These are phyloP conservation scores for Pythium aquatile DNA, from an alignment of 352 stramenopile species.

Conservation along the genomic window DNA sequence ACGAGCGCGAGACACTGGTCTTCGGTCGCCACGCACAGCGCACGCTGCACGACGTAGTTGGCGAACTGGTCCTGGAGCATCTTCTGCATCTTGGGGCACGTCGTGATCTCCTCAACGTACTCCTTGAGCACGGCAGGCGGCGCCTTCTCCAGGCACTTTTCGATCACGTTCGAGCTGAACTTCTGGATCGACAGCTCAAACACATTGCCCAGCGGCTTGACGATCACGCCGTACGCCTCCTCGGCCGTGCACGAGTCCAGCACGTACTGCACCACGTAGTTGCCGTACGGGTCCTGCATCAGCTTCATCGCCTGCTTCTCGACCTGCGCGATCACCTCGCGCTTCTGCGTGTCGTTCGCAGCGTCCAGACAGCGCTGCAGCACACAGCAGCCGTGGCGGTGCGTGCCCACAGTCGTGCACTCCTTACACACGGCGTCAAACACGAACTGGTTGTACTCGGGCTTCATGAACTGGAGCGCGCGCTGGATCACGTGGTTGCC, in stretches of 20 bases:
- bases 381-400: conserved; percentile 97
- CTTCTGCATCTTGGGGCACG: conserved; percentile 87
- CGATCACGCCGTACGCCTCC: conserved; percentile 78
- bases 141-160: conserved; percentile 97
- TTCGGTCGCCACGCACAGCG: conserved; percentile 93
- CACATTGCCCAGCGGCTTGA: conserved; percentile 90
- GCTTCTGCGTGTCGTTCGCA: conserved; percentile 85
- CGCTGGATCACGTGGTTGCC: conserved; percentile 98
- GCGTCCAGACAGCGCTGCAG: conserved; percentile 96
- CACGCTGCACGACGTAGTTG: conserved; percentile 98
- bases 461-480: conserved; percentile 93
- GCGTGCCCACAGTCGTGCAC: conserved; percentile 94
- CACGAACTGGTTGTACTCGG: conserved; percentile 95
- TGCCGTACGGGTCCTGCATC: conserved; percentile 91
- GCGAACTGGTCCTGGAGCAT: conserved; percentile 98
- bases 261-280: conserved; percentile 93
- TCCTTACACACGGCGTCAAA: conserved; percentile 96
- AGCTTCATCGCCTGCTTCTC: conserved; percentile 96
- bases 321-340: conserved; percentile 91
- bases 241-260: conserved; percentile 85
- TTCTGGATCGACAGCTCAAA: conserved; percentile 97
- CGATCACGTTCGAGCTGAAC: conserved; percentile 99
- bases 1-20: conserved; percentile 93
- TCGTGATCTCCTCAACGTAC: conserved; percentile 78
- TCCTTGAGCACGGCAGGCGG: conserved; percentile 67